Evolutionary conservation across 257 asterid genomes (phyloP).

Genomic region (Solanum paucissectum): DNA sequence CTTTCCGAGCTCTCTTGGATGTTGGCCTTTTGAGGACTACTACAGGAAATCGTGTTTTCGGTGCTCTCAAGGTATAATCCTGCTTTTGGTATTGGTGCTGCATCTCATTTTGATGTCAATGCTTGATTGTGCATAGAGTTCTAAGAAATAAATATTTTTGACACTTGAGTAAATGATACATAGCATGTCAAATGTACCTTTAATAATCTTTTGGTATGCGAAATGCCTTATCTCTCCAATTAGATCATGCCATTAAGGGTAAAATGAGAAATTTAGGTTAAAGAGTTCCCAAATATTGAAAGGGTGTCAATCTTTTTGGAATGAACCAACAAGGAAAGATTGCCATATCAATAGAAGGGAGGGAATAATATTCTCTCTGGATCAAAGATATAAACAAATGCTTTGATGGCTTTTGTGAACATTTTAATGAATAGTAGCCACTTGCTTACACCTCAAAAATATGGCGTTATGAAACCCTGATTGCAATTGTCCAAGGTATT

Average conservation of each 20-base stretch:
- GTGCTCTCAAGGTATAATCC: conserved; percentile 54
- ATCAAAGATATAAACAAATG: neutral
- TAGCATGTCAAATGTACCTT: neutral
- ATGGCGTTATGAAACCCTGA: neutral
- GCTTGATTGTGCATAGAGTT: neutral
- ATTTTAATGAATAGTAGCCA: neutral
- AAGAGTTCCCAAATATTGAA: neutral
- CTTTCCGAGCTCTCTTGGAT: conserved; percentile 64
- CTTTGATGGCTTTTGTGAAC: neutral
- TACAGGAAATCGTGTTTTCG: conserved; percentile 68
- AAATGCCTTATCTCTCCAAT: neutral
- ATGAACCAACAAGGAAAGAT: neutral
- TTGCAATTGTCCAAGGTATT: neutral
- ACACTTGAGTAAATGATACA: neutral
- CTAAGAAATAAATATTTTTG: neutral
- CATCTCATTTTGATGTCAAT: neutral
- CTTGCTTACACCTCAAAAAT: neutral
- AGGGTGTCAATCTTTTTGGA: neutral
- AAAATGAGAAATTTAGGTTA: neutral
- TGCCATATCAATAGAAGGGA: neutral
- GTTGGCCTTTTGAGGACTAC: conserved; percentile 57
- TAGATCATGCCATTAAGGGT: neutral
- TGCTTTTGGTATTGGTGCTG: neutral
- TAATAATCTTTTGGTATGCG: neutral
- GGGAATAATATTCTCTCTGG: neutral